Conservation (phyloP, 768 basidiomycete genomes). For the Tulasnella calospora region DNA sequence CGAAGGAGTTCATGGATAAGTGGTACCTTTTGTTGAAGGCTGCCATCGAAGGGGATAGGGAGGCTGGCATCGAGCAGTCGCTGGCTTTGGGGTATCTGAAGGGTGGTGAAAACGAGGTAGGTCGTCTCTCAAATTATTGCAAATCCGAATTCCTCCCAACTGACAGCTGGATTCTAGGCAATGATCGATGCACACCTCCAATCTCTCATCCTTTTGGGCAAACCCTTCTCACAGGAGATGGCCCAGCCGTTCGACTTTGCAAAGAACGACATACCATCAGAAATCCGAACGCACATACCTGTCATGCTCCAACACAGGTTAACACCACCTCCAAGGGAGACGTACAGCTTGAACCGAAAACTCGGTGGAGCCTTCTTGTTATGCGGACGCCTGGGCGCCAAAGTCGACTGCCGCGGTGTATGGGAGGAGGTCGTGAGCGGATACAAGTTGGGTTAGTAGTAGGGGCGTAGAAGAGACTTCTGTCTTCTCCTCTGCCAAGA, state of each 20-base stretch:
- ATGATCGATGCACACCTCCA: constrained; percentile 85
- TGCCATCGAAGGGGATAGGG: constrained; percentile 63
- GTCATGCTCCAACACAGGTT: constrained; percentile 83
- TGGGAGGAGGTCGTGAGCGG: constrained; percentile 51
- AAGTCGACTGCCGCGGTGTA: constrained; percentile 63
- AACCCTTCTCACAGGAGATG: constrained; percentile 67
- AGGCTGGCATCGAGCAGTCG: constrained; percentile 66
- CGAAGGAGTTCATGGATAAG: constrained; percentile 75
- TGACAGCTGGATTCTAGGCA: constrained; percentile 40
- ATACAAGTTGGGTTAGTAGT: constrained; percentile 14
- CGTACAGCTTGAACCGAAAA: constrained; percentile 91
- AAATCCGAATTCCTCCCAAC: no score
- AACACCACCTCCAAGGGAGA: constrained; percentile 90
- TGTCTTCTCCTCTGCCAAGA: constrained; percentile 3
- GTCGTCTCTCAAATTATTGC: constrained; percentile 22
- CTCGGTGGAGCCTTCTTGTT: constrained; percentile 77
- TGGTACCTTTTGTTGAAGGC: constrained; percentile 84
- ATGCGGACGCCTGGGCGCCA: constrained; percentile 67
- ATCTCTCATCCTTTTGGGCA: constrained; percentile 78
- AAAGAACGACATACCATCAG: constrained; percentile 55
- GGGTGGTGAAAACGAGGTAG: constrained; percentile 76
- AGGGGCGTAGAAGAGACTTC: background rate
- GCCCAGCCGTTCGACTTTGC: constrained; percentile 61
- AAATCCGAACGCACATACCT: constrained; percentile 78
- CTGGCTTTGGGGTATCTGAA: constrained; percentile 84